These are phyloP conservation scores for Microdochium paspali DNA, from an alignment of 2,329 filamentous ascomycete genomes.

Conservation along the genomic window DNA sequence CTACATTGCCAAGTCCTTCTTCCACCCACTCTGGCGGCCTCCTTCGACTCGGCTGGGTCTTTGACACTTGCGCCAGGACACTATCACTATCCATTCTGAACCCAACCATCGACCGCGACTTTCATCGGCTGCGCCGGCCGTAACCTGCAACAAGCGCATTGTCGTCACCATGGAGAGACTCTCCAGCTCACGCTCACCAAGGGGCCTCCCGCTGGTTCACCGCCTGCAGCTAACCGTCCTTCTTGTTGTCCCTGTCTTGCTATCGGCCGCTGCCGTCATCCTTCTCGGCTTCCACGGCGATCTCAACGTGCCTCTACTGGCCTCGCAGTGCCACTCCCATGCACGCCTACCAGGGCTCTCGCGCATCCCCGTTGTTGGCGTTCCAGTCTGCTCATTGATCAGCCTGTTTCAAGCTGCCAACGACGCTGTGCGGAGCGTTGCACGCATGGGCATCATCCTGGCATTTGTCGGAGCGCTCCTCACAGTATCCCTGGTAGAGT, in stretches of 20 bases:
- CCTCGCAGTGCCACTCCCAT: constrained; percentile 42
- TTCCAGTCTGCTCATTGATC: constrained; percentile 38
- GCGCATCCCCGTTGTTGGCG: constrained; percentile 32
- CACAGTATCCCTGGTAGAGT: constrained; percentile 39
- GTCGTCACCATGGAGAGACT: constrained; percentile 1
- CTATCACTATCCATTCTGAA: neutral
- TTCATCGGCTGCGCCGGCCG: no score
- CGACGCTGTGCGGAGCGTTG: constrained; percentile 27
- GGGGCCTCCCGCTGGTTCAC: constrained; percentile 35
- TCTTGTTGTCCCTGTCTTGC: constrained; percentile 11
- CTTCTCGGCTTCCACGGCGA: constrained; percentile 35
- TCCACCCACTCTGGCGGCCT: neutral
- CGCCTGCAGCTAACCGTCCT: constrained; percentile 36
- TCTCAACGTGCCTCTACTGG: constrained; percentile 41
- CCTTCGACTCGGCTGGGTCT: neutral
- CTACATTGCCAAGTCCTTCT: neutral
- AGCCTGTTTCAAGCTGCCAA: constrained; percentile 38
- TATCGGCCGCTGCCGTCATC: constrained; percentile 18
- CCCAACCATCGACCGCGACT: neutral
- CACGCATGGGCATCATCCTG: constrained; percentile 31
- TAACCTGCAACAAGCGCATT: neutral
- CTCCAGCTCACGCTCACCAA: no score
- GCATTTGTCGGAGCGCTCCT: constrained; percentile 35
- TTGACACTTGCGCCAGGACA: neutral
- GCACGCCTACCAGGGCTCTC: constrained; percentile 33